Evolutionary conservation across 371 early-diverging fungal species (phyloP).

Genomic region (Mortierella sp.): DNA sequence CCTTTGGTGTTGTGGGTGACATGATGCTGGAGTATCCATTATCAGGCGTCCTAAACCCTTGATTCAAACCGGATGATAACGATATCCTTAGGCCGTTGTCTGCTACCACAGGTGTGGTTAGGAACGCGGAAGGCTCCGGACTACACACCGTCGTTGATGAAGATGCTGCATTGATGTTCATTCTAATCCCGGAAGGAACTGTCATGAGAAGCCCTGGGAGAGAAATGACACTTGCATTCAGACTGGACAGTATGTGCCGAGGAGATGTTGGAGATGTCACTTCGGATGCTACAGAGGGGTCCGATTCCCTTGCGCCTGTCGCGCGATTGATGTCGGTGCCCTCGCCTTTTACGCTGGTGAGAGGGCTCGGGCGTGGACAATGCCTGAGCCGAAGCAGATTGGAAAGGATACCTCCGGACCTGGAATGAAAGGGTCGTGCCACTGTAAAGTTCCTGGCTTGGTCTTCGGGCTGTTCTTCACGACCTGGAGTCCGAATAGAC

Average conservation of each 20-base stretch:
- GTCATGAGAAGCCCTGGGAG: conserved; percentile 33
- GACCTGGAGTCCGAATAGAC: background rate
- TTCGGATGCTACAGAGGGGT: conserved; percentile 16
- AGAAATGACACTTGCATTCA: conserved; percentile 27
- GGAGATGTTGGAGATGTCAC: background rate
- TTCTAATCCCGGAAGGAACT: conserved; percentile 20
- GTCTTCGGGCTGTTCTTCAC: background rate
- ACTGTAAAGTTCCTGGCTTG: conserved; percentile 7
- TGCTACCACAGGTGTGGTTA: conserved; percentile 8
- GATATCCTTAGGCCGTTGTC: background rate
- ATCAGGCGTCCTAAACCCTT: background rate
- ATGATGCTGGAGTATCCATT: background rate
- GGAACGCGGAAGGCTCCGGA: background rate
- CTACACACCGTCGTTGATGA: background rate
- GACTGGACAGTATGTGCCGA: conserved; percentile 12
- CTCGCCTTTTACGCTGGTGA: conserved; percentile 7
- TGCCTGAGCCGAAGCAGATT: conserved; percentile 41
- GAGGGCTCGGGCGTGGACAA: conserved; percentile 17
- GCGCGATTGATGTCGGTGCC: conserved; percentile 6
- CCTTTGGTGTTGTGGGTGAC: background rate
- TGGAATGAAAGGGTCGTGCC: too few species aligned
- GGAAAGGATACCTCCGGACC: conserved; percentile 41
- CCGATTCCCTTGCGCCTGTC: background rate
- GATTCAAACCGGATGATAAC: background rate
- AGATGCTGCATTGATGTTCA: conserved; percentile 2